Evolutionary conservation across 768 basidiomycete species (phyloP), one percentile per base, ranked within the genome.

Genomic region (Sistotremastrum niveocremeum): DNA sequence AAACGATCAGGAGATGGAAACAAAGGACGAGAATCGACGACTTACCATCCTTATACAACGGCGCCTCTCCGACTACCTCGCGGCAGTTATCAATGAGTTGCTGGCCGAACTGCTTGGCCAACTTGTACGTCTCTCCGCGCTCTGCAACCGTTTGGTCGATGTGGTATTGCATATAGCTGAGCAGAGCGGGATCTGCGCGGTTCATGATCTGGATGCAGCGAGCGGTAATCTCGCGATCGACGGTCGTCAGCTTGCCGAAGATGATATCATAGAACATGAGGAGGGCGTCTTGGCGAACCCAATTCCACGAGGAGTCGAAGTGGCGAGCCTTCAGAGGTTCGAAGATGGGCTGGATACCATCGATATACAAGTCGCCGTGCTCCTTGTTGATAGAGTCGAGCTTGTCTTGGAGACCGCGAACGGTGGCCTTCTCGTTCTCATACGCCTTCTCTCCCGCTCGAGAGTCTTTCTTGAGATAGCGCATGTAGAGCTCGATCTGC

Each of bases 231-330:
- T 94, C 90, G 44, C 90, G 84, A 58, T 97, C 91, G 52, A 97
- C 86, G 11, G 89, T 90, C 28, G 83, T 91, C 46, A 95, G 76
- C 39, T 84, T 81, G 41, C 95, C 95, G 54, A 91, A 90, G 55
- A 99, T 90, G 65, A 99, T 95, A 62, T 98, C 94, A 64, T 93
- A 97, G 68, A 81, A 98, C 89, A 99, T 93, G 49, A 89, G 69
- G 30, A 98, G 71, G 10, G 91, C 89, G 51, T 95, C 93, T 66
- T 99, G 95, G 49, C 94, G 82, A 39, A 84, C 94, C 95, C 95
- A 99, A 60, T 99, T 99, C 95, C 94, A 99, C 5, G 85, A 90
- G 2, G 94, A 98, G 60, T 98, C 93, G 70, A 99, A 98, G 60
- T 84, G 91, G 40, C 95, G 86, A 8, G 93, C 95, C 65, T 99